Percentiles rank a stretch among this genome's conserved stretches.
Evolutionary conservation across 441 rosid species (phyloP).

Genomic region (Corymbia citriodora): DNA sequence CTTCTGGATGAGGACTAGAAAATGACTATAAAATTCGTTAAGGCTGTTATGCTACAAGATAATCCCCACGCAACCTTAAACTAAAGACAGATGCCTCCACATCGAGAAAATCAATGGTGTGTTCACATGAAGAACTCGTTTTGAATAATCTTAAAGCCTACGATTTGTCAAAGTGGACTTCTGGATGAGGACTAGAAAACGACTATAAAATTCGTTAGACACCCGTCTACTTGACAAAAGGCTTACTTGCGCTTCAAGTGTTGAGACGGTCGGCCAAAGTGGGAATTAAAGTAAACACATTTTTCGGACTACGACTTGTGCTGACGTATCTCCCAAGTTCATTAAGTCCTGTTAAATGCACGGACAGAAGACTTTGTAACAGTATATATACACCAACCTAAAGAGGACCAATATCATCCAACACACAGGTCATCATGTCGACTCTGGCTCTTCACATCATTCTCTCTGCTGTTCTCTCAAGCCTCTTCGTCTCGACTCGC

Average conservation of each 20-base stretch:
- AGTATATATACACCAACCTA: neutral
- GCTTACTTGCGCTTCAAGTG: neutral
- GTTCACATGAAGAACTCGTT: too few relatives aligned
- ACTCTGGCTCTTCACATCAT: neutral
- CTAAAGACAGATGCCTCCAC: neutral
- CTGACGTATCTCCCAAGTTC: neutral
- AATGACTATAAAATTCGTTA: too few relatives aligned
- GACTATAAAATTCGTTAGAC: too few relatives aligned
- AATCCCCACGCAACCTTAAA: neutral
- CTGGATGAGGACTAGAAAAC: too few relatives aligned
- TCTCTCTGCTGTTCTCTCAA: neutral
- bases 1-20: too few relatives aligned
- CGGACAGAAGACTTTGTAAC: neutral
- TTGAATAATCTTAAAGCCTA: too few relatives aligned
- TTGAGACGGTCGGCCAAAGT: neutral
- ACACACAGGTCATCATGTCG: neutral
- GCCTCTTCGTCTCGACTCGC: neutral
- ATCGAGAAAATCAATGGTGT: neutral
- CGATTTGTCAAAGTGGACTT: too few relatives aligned
- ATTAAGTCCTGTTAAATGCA: neutral
- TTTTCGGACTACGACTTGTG: neutral
- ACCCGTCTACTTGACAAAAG: too few relatives aligned
- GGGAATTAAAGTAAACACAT: neutral
- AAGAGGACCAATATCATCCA: neutral
- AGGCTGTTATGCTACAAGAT: neutral